Evolutionary conservation across 1,284 basidiomycete species (phyloP).

Genomic region (Porogramme epimiltina): DNA sequence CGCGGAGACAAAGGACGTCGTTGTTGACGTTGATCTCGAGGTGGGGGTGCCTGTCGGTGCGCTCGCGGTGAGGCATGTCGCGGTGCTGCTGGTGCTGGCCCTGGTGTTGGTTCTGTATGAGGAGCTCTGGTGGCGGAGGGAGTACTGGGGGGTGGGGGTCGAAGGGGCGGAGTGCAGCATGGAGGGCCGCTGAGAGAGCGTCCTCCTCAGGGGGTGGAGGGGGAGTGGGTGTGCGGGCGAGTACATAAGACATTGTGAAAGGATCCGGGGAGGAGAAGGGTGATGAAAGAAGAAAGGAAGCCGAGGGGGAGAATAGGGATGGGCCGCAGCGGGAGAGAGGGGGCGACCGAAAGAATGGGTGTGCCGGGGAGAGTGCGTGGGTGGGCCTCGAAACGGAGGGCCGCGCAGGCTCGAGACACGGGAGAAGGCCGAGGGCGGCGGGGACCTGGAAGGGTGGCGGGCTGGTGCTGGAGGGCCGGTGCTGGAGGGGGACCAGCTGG

Average conservation of each 20-base stretch:
- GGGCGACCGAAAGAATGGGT: neutral
- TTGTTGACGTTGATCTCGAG: slow-evolving; percentile 79
- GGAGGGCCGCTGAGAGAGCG: slow-evolving; percentile 34
- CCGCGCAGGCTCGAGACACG: too few species aligned
- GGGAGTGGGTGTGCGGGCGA: slow-evolving; percentile 23
- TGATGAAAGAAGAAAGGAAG: slow-evolving; percentile 10
- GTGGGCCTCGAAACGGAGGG: too few species aligned
- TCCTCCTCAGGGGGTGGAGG: slow-evolving; percentile 31
- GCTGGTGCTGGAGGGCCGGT: neutral
- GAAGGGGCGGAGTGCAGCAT: slow-evolving; percentile 33
- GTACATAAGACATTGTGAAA: slow-evolving; percentile 32
- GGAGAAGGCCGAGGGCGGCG: neutral
- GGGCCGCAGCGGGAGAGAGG: neutral
- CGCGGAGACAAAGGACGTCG: slow-evolving; percentile 71
- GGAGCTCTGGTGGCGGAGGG: slow-evolving; percentile 35
- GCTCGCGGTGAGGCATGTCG: slow-evolving; percentile 41
- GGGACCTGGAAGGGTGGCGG: neutral
- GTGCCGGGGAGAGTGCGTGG: too few species aligned
- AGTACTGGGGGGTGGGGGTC: slow-evolving; percentile 15
- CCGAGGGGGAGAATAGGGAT: slow-evolving; percentile 3
- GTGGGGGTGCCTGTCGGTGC: slow-evolving; percentile 49
- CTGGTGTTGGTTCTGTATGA: slow-evolving; percentile 30
- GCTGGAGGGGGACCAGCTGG: too few species aligned
- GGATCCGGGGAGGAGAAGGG: slow-evolving; percentile 8
- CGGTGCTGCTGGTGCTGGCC: slow-evolving; percentile 22